Evolutionary conservation across 306 rosid genomes (phyloP), one percentile per base, ranked within the genome.

Genomic region (Bauhinia variegata): DNA sequence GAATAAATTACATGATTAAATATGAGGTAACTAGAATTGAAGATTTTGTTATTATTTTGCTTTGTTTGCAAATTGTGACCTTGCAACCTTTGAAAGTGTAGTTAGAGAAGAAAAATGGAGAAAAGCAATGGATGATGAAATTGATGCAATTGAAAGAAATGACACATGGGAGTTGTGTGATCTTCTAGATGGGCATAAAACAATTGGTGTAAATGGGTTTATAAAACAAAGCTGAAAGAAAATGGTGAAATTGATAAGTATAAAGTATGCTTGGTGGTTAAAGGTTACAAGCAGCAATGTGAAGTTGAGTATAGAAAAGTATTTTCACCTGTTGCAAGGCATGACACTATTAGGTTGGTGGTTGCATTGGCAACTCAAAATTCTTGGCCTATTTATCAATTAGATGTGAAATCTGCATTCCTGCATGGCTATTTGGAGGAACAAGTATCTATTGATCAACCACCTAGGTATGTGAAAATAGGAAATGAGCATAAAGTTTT

Each of bases 1-100:
- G n/a, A n/a, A n/a, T n/a, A n/a, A n/a, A n/a, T n/a, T n/a, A n/a
- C n/a, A 59, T 60, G 76, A 0, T 0, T 0, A 18, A 71, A 15
- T 60, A 71, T 50, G 68, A 17, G 56, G 52, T 49, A 60, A 60
- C 6, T 6, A 14, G n/a, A 28, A 39, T 60, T 50, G 3, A 39
- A 1, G 47, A 42, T 42, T 3, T 1, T 0, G 11, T 42, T 6
- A 44, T 0, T 7, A 44, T 9, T 44, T 44, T 43, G 36, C 11
- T 30, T 1, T 37, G 0, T 11, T 30, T 57, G 3, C 8, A 31
- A 19, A 56, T 13, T 56, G 58, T 46, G 67, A 58, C 34, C 67
- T 50, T 6, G 7, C 1, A 46, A 4, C 12, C 12, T 70, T 43
- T 13, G 48, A 70, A 32, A n/a, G 0, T 5, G 67, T 16, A 44